phyloP scores from a whole-genome alignment of 208 protist species.

The Trypanosoma boissoni region DNA sequence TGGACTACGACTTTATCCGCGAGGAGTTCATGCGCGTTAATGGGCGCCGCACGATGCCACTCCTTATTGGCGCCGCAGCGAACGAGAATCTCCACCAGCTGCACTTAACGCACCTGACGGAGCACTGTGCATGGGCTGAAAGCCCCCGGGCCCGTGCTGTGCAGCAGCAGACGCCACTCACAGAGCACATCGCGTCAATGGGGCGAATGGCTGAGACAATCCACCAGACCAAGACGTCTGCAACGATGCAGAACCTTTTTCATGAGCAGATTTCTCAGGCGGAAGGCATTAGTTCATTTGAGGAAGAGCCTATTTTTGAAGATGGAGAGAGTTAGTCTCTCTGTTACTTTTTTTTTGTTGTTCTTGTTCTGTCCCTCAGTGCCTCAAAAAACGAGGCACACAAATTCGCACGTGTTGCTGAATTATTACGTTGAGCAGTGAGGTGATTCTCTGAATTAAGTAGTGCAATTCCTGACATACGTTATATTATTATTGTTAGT shows the following conservation, averaged over 20 bases:
- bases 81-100: constrained; percentile 49
- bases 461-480: no score
- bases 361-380: no score
- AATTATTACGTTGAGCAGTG: no score
- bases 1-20: constrained; percentile 72
- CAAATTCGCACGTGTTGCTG: no score
- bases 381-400: no score
- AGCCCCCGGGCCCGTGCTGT: constrained; percentile 73
- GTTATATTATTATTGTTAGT: no score
- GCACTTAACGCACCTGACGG: constrained; percentile 74
- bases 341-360: background rate
- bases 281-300: constrained; percentile 79
- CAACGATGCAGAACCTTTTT: constrained; percentile 66
- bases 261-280: constrained; percentile 75
- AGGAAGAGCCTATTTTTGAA: constrained; percentile 72
- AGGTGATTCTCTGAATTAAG: no score
- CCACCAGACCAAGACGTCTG: constrained; percentile 53
- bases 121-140: constrained; percentile 82
- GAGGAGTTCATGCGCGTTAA: constrained; percentile 90
- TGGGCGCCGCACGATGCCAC: constrained; percentile 75
- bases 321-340: constrained; percentile 35
- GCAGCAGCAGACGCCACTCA: constrained; percentile 80
- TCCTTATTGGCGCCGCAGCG: constrained; percentile 65
- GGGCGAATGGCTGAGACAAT: constrained; percentile 87
- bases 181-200: constrained; percentile 81